Evolutionary conservation across 768 basidiomycete species (phyloP).

Genomic region (Neoboletus subvelutipes): DNA sequence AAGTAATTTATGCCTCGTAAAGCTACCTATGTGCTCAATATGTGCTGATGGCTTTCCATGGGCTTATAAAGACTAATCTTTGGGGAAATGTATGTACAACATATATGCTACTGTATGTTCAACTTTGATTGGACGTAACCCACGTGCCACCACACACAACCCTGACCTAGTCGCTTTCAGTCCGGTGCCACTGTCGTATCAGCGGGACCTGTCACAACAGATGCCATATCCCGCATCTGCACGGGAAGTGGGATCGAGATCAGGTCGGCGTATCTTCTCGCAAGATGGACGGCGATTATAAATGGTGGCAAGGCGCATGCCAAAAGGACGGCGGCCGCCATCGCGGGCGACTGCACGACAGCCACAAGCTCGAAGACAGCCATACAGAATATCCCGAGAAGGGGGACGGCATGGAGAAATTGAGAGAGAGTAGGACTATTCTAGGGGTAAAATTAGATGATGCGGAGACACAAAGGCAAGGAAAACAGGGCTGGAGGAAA

Average conservation of each 20-base stretch:
- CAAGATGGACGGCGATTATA: conserved; percentile 7
- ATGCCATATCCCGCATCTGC: neutral
- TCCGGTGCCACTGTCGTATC: neutral
- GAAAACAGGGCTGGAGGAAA: neutral
- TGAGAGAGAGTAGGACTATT: conserved; percentile 10
- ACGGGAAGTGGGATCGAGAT: conserved; percentile 9
- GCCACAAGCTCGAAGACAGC: conserved; percentile 16
- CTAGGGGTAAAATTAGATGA: conserved; percentile 6
- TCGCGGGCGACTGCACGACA: conserved; percentile 22
- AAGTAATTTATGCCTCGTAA: conserved; percentile 18
- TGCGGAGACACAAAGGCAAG: neutral
- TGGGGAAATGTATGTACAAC: conserved; percentile 14
- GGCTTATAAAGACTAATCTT: neutral
- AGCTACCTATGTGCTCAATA: neutral
- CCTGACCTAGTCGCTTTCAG: neutral
- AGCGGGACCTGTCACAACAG: neutral
- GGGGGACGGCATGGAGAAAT: conserved; percentile 26
- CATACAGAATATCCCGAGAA: conserved; percentile 26
- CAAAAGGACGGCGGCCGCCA: conserved; percentile 19
- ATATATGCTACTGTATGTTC: conserved; percentile 10
- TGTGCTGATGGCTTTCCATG: neutral
- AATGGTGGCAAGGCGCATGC: conserved; percentile 23
- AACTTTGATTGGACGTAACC: neutral
- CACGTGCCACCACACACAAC: neutral
- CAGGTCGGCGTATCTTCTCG: conserved; percentile 3